Conservation (phyloP, 805 yeast genomes). For the Teunomyces cretensis region DNA sequence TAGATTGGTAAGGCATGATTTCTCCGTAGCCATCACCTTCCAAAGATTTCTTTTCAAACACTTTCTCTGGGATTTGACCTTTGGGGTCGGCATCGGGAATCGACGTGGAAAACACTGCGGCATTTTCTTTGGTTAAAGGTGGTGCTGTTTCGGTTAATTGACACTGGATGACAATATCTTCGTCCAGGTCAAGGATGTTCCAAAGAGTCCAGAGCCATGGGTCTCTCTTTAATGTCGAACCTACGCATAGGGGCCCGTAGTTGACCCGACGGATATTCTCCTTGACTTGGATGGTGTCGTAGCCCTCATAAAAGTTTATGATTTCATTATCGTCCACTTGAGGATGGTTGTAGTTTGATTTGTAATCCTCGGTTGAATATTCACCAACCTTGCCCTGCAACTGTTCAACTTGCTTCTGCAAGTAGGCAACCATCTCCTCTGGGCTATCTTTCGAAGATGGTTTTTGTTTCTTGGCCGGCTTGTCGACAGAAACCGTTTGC, state of each 20-base stretch:
- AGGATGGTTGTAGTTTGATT: neutral
- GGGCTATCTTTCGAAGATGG: neutral
- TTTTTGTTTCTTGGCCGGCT: neutral
- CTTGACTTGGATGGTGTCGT: constrained; percentile 30
- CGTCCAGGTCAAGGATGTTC: constrained; percentile 24
- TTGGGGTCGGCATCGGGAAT: constrained; percentile 10
- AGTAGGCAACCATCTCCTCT: neutral
- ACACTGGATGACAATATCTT: neutral
- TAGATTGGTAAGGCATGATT: constrained; percentile 26
- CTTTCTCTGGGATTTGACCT: constrained; percentile 17
- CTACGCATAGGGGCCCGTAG: constrained; percentile 42
- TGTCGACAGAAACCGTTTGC: neutral
- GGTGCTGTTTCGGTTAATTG: constrained; percentile 16
- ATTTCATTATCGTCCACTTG: constrained; percentile 10
- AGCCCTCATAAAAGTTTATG: constrained; percentile 20
- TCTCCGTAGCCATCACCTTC: constrained; percentile 36
- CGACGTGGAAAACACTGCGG: constrained; percentile 14
- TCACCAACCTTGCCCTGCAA: neutral
- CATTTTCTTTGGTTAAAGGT: neutral
- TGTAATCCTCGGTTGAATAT: too few species aligned
- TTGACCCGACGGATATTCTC: constrained; percentile 29
- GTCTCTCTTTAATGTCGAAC: constrained; percentile 36
- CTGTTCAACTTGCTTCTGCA: neutral
- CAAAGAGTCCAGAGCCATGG: constrained; percentile 31
- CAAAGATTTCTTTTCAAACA: constrained; percentile 30